These are phyloP conservation scores for Orbilia blumenaviensis DNA, from an alignment of 2,329 filamentous ascomycete genomes.

Conservation along the genomic window DNA sequence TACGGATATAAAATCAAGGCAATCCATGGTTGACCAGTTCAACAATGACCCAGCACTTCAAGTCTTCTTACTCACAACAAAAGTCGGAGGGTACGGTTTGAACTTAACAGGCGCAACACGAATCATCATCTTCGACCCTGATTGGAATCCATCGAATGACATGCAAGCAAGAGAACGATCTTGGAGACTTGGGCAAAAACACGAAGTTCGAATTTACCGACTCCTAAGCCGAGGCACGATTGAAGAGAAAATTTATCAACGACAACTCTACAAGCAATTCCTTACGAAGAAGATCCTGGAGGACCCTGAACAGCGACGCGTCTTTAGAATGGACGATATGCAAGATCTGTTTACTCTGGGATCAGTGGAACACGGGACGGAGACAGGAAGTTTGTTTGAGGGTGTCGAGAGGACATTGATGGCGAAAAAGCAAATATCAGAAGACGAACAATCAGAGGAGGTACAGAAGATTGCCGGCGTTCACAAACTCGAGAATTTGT, in stretches of 20 bases:
- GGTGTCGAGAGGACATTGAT: slow-evolving; percentile 80
- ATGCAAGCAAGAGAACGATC: slow-evolving; percentile 93
- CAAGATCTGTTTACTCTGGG: slow-evolving; percentile 90
- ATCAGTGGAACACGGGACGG: slow-evolving; percentile 73
- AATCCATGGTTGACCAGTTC: slow-evolving; percentile 89
- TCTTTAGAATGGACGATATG: slow-evolving; percentile 79
- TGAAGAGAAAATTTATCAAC: slow-evolving; percentile 98
- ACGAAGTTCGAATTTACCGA: slow-evolving; percentile 93
- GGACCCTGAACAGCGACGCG: slow-evolving; percentile 91
- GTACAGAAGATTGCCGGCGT: slow-evolving; percentile 68
- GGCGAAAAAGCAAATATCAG: slow-evolving; percentile 58
- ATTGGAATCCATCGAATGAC: slow-evolving; percentile 94
- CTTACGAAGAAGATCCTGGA: slow-evolving; percentile 94
- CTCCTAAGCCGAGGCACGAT: slow-evolving; percentile 99
- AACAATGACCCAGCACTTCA: slow-evolving; percentile 82
- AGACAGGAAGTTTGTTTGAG: slow-evolving; percentile 86
- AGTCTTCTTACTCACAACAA: slow-evolving; percentile 92
- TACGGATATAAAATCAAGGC: slow-evolving; percentile 87
- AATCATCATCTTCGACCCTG: slow-evolving; percentile 97
- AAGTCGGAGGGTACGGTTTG: slow-evolving; percentile 90
- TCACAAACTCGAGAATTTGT: slow-evolving; percentile 72
- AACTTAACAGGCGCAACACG: slow-evolving; percentile 94
- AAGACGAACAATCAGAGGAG: slow-evolving; percentile 58
- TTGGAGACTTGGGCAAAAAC: slow-evolving; percentile 94
- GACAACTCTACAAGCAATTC: slow-evolving; percentile 98